These are phyloP conservation scores for Darksidea phi DNA, from an alignment of 495 filamentous ascomycete species.

Conservation along the genomic window DNA sequence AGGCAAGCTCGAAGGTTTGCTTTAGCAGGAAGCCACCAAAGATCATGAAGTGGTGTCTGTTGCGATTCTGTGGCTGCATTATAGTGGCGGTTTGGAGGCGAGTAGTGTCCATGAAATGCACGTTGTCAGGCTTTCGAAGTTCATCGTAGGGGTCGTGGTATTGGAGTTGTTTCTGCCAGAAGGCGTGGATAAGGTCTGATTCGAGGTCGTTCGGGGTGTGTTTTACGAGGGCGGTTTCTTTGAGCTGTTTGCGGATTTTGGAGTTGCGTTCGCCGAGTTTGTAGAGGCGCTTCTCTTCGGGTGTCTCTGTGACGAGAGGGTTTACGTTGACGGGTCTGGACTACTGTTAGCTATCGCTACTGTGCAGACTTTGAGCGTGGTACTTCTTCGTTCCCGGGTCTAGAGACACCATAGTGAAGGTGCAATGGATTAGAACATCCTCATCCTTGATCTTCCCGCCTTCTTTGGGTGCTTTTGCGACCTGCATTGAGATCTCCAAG, in stretches of 20 bases:
- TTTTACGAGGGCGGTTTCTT: slow-evolving; percentile 63
- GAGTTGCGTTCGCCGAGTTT: slow-evolving; percentile 70
- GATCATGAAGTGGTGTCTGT: slow-evolving; percentile 86
- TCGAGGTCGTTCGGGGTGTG: slow-evolving; percentile 75
- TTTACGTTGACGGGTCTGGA: slow-evolving; percentile 55
- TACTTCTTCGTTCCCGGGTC: slow-evolving; percentile 71
- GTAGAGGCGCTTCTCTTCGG: slow-evolving; percentile 70
- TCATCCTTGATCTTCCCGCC: slow-evolving; percentile 61
- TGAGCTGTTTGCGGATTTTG: slow-evolving; percentile 66
- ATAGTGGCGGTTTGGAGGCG: slow-evolving; percentile 69
- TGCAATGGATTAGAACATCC: slow-evolving; percentile 74
- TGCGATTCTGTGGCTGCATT: slow-evolving; percentile 86
- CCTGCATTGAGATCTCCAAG: slow-evolving; percentile 77
- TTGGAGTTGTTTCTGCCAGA: slow-evolving; percentile 72
- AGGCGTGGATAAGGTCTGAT: slow-evolving; percentile 72
- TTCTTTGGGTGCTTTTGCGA: slow-evolving; percentile 60
- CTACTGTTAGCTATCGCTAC: not conserved
- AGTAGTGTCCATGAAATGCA: slow-evolving; percentile 66
- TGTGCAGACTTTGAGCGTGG: slow-evolving; percentile 6
- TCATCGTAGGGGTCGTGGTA: slow-evolving; percentile 64
- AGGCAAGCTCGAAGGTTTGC: slow-evolving; percentile 82
- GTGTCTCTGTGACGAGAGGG: slow-evolving; percentile 62
- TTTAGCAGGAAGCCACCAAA: slow-evolving; percentile 84
- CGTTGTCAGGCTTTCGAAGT: slow-evolving; percentile 59
- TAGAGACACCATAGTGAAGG: slow-evolving; percentile 82